A percentile compares a stretch with the other conserved stretches of the same genome.
phyloP scores from a whole-genome alignment of 2,329 filamentous ascomycete species.

The Alternaria burnsii region DNA sequence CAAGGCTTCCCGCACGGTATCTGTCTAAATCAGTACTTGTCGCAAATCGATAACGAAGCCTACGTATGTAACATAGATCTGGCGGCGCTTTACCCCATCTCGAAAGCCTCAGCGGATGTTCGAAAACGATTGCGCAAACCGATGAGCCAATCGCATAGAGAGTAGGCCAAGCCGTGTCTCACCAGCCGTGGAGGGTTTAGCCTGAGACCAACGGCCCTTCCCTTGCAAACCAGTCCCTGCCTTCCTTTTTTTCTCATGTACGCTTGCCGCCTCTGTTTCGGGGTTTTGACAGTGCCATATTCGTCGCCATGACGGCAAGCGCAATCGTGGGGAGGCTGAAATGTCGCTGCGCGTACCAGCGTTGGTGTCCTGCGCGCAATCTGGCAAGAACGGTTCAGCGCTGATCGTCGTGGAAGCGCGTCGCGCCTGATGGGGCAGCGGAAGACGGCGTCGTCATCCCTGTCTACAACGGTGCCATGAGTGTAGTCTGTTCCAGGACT shows the following conservation, averaged over 20 bases:
- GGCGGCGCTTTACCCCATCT: constrained; percentile 22
- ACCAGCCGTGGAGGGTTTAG: constrained; percentile 19
- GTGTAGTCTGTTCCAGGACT: constrained; percentile 13
- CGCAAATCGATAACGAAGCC: constrained; percentile 21
- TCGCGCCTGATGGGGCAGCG: constrained; percentile 21
- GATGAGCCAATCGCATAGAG: constrained; percentile 17
- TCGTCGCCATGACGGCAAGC: not conserved
- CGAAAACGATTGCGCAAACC: constrained; percentile 21
- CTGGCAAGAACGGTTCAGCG: constrained; percentile 18
- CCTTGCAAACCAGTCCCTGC: constrained; percentile 15
- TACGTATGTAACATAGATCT: constrained; percentile 20
- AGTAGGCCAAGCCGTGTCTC: constrained; percentile 15
- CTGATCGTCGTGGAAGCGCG: constrained; percentile 17
- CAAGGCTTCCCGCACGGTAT: constrained; percentile 20
- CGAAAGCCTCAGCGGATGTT: constrained; percentile 20
- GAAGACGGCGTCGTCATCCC: constrained; percentile 21
- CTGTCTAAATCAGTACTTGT: constrained; percentile 19
- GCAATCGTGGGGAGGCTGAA: constrained; percentile 1
- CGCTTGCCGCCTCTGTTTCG: constrained; percentile 7
- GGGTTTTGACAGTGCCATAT: constrained; percentile 6
- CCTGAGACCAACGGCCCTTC: constrained; percentile 18
- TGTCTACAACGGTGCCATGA: constrained; percentile 19
- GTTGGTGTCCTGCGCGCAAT: not conserved
- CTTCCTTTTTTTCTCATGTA: constrained; percentile 9
- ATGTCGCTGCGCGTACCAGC: not conserved